Evolutionary conservation across 192 early-diverging fungal genomes (phyloP), one percentile per base, ranked within the genome.

Genomic region (Mortierella antarctica): DNA sequence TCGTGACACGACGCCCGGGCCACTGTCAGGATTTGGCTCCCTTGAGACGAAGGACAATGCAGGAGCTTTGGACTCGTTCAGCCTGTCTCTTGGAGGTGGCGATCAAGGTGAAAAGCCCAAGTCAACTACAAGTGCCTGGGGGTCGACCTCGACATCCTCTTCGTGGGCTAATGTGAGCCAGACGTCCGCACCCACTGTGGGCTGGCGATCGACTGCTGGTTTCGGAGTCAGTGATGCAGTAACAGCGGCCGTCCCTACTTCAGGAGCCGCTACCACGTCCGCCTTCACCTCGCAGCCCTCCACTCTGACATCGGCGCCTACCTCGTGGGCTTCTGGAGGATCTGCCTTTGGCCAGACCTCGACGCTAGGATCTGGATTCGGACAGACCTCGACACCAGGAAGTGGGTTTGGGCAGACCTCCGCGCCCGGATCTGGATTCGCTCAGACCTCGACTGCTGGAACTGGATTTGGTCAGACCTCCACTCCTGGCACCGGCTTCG

Each of bases 1-100:
- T 46, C 63, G 57, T 40, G 56, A 52, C 11, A 17, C 44, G 40
- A 63, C 8, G 40, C 55, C 17, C 14, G 15, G 70, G 1, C 51
- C 50, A 15, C 7, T 61, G 1, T 14, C 54, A 10, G 59, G 65
- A 21, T 47, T 61, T 13, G 2, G 40, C n/a, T 31, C 70, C 39
- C 14, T 46, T 2, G 42, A 48, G 18, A 55, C 4, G 7, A 67
- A 67, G 58, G 54, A 17, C 17, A 49, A 15, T 6, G 14, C 44
- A 42, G 62, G 75, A 11, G 69, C 64, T 42, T 53, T 80, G 23
- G 70, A 80, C 15, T 80, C 77, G 14, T 80, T 80, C 44, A 72
- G 51, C 20, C 53, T 80, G 52, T 71, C 69, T 5, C 44, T 80
- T 11, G 77, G 77, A 2, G 52, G 65, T 12, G 55, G 62, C n/a